phyloP scores from a whole-genome alignment of 768 basidiomycete species.

The Artomyces pyxidatus region DNA sequence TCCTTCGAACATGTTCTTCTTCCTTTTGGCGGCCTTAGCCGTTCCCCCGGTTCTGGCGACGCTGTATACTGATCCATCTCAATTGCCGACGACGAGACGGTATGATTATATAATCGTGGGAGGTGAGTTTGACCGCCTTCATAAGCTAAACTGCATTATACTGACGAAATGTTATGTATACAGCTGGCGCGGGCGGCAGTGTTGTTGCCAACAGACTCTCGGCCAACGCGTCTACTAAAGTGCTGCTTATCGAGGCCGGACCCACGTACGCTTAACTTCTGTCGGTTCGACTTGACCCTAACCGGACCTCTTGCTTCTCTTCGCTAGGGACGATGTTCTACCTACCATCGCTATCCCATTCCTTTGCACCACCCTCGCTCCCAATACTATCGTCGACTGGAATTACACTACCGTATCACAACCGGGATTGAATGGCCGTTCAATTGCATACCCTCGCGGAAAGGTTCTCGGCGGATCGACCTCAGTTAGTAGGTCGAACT shows the following conservation, averaged over 20 bases:
- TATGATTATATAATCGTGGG: conserved; percentile 5
- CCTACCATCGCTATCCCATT: neutral
- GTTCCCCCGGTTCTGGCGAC: neutral
- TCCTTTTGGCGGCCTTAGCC: neutral
- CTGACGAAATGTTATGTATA: neutral
- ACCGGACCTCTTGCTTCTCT: neutral
- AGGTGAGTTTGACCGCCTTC: neutral
- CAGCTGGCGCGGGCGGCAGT: conserved; percentile 4
- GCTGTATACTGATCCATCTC: conserved; percentile 2
- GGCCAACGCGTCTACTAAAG: neutral
- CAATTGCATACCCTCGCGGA: conserved; percentile 1
- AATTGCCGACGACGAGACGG: neutral
- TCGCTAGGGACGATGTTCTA: neutral
- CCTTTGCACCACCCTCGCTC: neutral
- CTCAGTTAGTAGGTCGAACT: neutral
- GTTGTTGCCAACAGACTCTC: neutral
- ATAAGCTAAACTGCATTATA: neutral
- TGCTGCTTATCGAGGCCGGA: conserved; percentile 3
- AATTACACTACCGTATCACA: conserved; percentile 3
- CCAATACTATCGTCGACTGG: neutral
- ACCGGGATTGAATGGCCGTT: conserved; percentile 1
- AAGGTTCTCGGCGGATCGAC: conserved; percentile 1
- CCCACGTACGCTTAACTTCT: neutral
- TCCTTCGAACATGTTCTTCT: neutral
- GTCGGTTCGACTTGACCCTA: neutral